Conservation (phyloP, 2,329 filamentous ascomycete genomes). For the Penicillium sp. region DNA sequence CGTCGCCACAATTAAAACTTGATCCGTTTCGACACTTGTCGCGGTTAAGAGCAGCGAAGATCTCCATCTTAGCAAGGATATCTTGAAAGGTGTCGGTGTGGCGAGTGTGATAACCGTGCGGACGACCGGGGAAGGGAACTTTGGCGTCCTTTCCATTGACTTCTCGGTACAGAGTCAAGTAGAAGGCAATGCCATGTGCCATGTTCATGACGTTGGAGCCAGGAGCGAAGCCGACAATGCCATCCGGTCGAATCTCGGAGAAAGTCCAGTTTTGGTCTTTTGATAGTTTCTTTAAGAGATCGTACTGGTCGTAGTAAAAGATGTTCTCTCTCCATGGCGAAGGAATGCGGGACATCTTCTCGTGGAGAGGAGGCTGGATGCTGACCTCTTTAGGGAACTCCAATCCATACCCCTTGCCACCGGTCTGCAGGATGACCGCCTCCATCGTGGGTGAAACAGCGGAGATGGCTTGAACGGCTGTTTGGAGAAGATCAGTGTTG, state of each 20-base stretch:
- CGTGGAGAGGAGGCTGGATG: conserved; percentile 26
- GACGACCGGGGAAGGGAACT: conserved; percentile 22
- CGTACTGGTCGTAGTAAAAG: conserved; percentile 31
- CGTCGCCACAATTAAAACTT: conserved; percentile 26
- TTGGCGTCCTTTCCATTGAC: conserved; percentile 15
- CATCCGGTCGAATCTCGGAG: conserved; percentile 31
- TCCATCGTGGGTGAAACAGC: conserved; percentile 23
- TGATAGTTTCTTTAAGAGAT: conserved; percentile 18
- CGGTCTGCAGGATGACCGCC: conserved; percentile 36
- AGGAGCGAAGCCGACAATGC: conserved; percentile 27
- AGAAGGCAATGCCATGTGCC: conserved; percentile 22
- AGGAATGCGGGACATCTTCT: conserved; percentile 27
- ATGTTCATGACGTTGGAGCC: conserved; percentile 24
- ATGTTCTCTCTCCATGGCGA: conserved; percentile 23
- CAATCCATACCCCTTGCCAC: conserved; percentile 41
- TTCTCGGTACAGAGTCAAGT: conserved; percentile 20
- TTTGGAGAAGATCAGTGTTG: conserved; percentile 38
- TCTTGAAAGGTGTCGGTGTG: conserved; percentile 30
- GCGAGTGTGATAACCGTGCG: conserved; percentile 15
- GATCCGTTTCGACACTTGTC: conserved; percentile 18
- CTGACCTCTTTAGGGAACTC: conserved; percentile 32
- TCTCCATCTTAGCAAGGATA: conserved; percentile 23
- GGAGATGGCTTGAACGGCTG: conserved; percentile 32
- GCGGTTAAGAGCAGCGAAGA: conserved; percentile 25
- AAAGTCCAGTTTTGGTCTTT: conserved; percentile 29